phyloP scores from a whole-genome alignment of 1,284 basidiomycete species.

The Ustilago sp. region DNA sequence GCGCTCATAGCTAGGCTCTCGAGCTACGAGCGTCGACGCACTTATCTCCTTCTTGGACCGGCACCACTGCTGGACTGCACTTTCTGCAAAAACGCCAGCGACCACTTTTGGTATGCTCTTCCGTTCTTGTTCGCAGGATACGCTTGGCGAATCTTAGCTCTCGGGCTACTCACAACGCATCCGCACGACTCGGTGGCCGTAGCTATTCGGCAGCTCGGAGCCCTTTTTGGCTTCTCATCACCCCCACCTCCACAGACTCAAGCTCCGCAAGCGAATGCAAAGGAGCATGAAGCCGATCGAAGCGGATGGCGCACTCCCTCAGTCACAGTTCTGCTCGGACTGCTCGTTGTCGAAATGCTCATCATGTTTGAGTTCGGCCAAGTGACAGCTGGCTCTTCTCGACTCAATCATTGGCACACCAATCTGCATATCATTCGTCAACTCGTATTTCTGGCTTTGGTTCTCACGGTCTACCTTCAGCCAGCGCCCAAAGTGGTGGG shows the following conservation, averaged over 20 bases:
- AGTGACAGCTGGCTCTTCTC: slow-evolving; percentile 19
- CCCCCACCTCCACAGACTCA: neutral
- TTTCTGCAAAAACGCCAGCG: slow-evolving; percentile 36
- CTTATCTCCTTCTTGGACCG: slow-evolving; percentile 43
- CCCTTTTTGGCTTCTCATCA: slow-evolving; percentile 8
- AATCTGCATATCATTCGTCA: slow-evolving; percentile 43
- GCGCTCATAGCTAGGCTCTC: slow-evolving; percentile 42
- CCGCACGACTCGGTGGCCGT: slow-evolving; percentile 46
- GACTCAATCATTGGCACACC: slow-evolving; percentile 48
- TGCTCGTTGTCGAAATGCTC: slow-evolving; percentile 31
- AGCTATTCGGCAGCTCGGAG: slow-evolving; percentile 29
- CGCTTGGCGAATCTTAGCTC: slow-evolving; percentile 44
- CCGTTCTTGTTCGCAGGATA: slow-evolving; percentile 32
- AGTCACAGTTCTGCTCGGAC: slow-evolving; percentile 12
- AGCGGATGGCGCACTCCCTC: slow-evolving; percentile 32
- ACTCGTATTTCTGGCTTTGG: slow-evolving; percentile 22
- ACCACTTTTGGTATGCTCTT: slow-evolving; percentile 42
- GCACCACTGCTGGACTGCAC: slow-evolving; percentile 40
- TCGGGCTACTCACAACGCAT: slow-evolving; percentile 40
- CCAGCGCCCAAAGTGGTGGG: slow-evolving; percentile 9
- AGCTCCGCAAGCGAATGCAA: neutral
- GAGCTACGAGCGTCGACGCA: slow-evolving; percentile 45
- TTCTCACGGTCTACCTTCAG: slow-evolving; percentile 36
- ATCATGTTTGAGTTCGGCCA: slow-evolving; percentile 49
- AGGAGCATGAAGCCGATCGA: slow-evolving; percentile 29